Conservation (phyloP, 768 basidiomycete species). For the Omphalotus guepiniiformis region DNA sequence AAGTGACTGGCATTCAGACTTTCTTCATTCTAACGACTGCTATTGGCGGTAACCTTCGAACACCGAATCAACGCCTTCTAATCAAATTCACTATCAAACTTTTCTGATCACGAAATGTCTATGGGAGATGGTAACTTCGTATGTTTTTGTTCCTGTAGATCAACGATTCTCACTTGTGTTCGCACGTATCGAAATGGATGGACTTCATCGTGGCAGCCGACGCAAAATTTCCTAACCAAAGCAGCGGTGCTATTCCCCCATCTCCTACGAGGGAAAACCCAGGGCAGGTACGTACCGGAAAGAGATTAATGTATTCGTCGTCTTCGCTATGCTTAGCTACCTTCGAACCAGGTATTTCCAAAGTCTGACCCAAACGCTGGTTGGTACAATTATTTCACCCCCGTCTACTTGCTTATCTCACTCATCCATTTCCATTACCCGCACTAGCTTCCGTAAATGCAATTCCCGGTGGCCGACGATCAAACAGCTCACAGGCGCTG, state of each 20-base stretch:
- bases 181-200: no score
- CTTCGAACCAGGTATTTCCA: background rate
- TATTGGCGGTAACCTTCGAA: no score
- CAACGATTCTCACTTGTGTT: background rate
- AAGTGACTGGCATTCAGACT: no score
- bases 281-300: background rate
- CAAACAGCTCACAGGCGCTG: slow-evolving; percentile 8
- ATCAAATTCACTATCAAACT: no score
- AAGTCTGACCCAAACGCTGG: slow-evolving; percentile 7
- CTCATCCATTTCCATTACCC: background rate
- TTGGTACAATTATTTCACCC: background rate
- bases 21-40: no score
- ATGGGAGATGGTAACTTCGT: slow-evolving; percentile 5
- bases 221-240: slow-evolving; percentile 1
- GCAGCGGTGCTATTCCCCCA: slow-evolving; percentile 1
- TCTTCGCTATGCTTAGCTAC: background rate
- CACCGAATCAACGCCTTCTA: no score
- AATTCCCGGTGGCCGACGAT: background rate
- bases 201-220: no score
- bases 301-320: background rate
- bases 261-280: slow-evolving; percentile 7
- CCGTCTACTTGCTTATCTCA: background rate
- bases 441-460: background rate
- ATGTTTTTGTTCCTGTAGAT: background rate
- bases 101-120: slow-evolving; percentile 3